phyloP scores from a whole-genome alignment of 768 basidiomycete species.

The Leucosporidium scottii region DNA sequence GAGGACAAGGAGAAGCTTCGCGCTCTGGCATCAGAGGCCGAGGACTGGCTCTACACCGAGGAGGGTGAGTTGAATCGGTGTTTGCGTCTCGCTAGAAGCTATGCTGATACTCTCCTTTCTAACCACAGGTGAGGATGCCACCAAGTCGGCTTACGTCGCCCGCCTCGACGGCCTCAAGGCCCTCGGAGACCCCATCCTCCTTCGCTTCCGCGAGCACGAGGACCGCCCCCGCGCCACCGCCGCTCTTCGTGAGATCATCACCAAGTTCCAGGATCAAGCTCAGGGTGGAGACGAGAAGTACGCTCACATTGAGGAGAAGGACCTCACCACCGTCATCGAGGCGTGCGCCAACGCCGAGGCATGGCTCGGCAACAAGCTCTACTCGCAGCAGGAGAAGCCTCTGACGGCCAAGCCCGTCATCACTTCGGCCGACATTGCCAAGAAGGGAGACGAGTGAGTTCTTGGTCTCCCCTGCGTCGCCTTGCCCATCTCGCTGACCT shows the following conservation, averaged over 20 bases:
- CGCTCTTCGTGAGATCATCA: slow-evolving; percentile 76
- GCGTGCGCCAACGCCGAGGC: slow-evolving; percentile 81
- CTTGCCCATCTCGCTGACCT: neutral
- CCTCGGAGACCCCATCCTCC: slow-evolving; percentile 76
- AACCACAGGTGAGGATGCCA: slow-evolving; percentile 69
- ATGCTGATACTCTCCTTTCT: neutral
- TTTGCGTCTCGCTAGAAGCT: neutral
- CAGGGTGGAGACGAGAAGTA: slow-evolving; percentile 77
- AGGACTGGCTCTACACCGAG: slow-evolving; percentile 96
- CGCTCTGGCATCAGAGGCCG: slow-evolving; percentile 62
- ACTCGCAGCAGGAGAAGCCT: slow-evolving; percentile 73
- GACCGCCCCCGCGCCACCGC: slow-evolving; percentile 66
- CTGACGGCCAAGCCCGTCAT: slow-evolving; percentile 85
- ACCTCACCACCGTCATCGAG: slow-evolving; percentile 78
- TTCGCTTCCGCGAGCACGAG: slow-evolving; percentile 75
- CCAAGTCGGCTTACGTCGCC: slow-evolving; percentile 85
- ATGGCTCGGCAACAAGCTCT: slow-evolving; percentile 91
- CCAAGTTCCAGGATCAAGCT: slow-evolving; percentile 75
- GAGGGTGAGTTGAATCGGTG: slow-evolving; percentile 46
- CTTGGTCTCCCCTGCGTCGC: neutral
- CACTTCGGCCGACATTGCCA: slow-evolving; percentile 69
- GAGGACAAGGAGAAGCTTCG: slow-evolving; percentile 73
- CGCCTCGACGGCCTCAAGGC: slow-evolving; percentile 75
- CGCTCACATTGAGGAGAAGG: slow-evolving; percentile 78
- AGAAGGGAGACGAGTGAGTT: slow-evolving; percentile 73